Conservation (phyloP, 2,329 filamentous ascomycete genomes). For the Leptodontidium sp. region DNA sequence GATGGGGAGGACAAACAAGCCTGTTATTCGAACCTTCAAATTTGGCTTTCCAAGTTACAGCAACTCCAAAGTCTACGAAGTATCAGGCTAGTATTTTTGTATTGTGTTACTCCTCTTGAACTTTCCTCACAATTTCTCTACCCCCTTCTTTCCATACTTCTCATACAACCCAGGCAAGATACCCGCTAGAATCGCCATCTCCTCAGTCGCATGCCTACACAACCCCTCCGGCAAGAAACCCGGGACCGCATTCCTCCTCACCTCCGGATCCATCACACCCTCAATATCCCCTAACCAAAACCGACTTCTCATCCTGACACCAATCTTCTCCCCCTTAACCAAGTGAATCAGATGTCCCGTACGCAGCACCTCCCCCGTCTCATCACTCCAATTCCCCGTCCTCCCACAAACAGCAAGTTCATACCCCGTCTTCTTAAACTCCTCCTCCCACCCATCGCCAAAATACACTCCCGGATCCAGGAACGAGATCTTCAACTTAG, state of each 20-base stretch:
- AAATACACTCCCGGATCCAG: conserved; percentile 19
- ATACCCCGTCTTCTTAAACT: conserved; percentile 20
- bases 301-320: conserved; percentile 23
- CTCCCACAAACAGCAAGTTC: conserved; percentile 21
- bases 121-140: not conserved
- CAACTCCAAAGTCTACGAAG: not conserved
- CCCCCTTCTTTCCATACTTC: conserved; percentile 19
- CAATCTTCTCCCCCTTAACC: conserved; percentile 27
- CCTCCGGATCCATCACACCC: conserved; percentile 20
- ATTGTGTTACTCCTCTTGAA: not conserved
- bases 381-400: conserved; percentile 24
- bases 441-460: conserved; percentile 20
- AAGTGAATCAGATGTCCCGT: conserved; percentile 25
- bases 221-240: conserved; percentile 13
- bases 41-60: too few species aligned
- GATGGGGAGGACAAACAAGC: not conserved
- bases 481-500: conserved; percentile 22
- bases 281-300: conserved; percentile 25
- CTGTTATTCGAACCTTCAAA: not conserved
- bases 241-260: conserved; percentile 13
- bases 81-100: too few species aligned
- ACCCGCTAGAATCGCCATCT: conserved; percentile 23
- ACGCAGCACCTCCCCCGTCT: conserved; percentile 13
- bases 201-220: conserved; percentile 25
- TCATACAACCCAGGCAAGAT: conserved; percentile 21